Base-by-base conservation (phyloP, 2,329 filamentous ascomycete genomes). In the Phialemoniopsis sp. region DNA sequence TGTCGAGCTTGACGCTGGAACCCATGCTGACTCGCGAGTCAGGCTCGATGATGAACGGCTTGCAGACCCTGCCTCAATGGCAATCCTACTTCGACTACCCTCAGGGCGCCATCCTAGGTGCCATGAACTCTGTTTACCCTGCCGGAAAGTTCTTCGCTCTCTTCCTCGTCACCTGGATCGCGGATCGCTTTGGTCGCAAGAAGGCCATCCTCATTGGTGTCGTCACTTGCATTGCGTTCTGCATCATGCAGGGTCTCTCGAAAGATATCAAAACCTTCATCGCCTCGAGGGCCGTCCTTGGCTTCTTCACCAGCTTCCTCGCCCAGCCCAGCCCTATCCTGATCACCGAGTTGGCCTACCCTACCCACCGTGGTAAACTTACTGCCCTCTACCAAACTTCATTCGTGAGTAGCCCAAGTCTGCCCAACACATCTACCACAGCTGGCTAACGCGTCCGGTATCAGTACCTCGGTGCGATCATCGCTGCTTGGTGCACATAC, bases 401-500 rank as follows among this genome's bases (percentile, higher is more conserved):
- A 12, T 60, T 54, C 15, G 52, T 54, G 18, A 43, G 48, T 32
- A 12, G 10, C 6, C 21, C 6, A 26, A 10, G 6, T 6, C 6
- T 26, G 6, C 21, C 10, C 21, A 6, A 10, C 21, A 26, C 10
- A 10, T 26, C 6, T 26, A 10, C 6, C 21, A n/a, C 21, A 26
- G 21, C 10, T 6, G 6, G 21, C 21, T 26, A 26, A 26, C 21
- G 6, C 10, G 21, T 26, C 21, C 21, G 10, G 6, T 6, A 26
- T 10, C 21, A 26, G 21, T 41, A 41, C 17, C 26, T 36, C 5
- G 42, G 42, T 3, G 32, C 38, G 32, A 40, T 44, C 8, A 32
- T 38, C 12, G 62, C 63, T 6, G 64, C 66, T 46, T 67, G 63
- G 63, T 57, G 66, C 34, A 64, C 67, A 42, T 67, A 64, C 26